Evolutionary conservation across 495 filamentous ascomycete genomes (phyloP), one percentile per base, ranked within the genome.

Genomic region (Mycothermus thermophilus): DNA sequence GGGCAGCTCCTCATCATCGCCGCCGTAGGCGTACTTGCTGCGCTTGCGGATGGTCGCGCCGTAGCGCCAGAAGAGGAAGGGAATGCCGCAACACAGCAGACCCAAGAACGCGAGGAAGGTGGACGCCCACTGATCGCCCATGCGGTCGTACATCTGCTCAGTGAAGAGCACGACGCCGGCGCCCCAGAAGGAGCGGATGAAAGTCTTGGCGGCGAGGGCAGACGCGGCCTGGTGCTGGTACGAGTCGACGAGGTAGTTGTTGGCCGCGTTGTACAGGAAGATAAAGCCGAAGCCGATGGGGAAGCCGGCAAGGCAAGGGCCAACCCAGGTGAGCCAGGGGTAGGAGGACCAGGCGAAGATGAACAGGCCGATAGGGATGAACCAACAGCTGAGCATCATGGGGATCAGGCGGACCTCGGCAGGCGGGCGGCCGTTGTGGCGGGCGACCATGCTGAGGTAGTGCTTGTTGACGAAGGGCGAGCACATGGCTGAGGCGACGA

Each of bases 301-400:
- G 44, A 77, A 75, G 23, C 82, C 82, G 16, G 74, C 82, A 9
- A 90, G 62, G 2, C 66, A 63, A 2, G 81, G 79, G 0, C 79
- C 83, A 30, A 75, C 63, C 81, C 80, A 87, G 44, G 56, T 66
- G 2, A 87, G 44, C 0, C 35, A 35, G 4, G 70, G 63, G 52
- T 79, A 86, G 0, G 77, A 82, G 2, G 78, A 72, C 83, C 83
- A 87, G 22, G 80, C 83, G 55, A 88, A 88, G 52, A 87, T 81
- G 57, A 88, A 86, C 5, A 86, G 60, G 9, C 79, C 80, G 30
- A 81, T 60, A 0, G 80, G 80, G 45, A 87, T 72, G 42, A 71
- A 67, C 80, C 80, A 87, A 66, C 82, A 88, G 18, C 73, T 75
- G 13, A 66, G 49, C 83, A 92, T 88, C 81, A 88, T 87, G 9